These are phyloP conservation scores for Microdochium paspali DNA, from an alignment of 2,329 filamentous ascomycete species.

Conservation along the genomic window DNA sequence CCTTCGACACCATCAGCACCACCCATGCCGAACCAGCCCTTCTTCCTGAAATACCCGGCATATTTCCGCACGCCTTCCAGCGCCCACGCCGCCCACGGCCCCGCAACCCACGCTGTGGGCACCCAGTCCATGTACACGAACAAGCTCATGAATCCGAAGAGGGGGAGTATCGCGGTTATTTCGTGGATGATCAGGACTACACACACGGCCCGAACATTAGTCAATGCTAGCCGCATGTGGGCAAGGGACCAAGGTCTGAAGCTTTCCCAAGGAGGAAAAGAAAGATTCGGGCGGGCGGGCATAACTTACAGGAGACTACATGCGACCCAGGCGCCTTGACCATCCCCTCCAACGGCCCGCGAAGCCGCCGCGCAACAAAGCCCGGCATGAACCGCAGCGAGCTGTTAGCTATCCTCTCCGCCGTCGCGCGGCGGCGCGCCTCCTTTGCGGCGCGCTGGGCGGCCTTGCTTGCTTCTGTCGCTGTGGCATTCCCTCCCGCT, in stretches of 20 bases:
- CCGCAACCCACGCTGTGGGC: conserved; percentile 45
- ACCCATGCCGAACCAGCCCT: conserved; percentile 69
- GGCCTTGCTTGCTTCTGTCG: neutral
- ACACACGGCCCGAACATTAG: neutral
- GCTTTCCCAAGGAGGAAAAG: too few species aligned
- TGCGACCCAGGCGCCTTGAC: neutral
- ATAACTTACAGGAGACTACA: neutral
- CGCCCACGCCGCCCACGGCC: conserved; percentile 39
- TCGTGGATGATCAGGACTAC: conserved; percentile 87
- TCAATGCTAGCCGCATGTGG: neutral
- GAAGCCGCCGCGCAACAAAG: neutral
- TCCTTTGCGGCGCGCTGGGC: neutral
- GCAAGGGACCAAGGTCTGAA: neutral
- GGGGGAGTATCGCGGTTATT: conserved; percentile 73
- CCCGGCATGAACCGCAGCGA: neutral
- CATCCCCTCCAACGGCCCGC: neutral
- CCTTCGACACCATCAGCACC: conserved; percentile 19
- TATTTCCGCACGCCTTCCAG: conserved; percentile 62
- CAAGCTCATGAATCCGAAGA: conserved; percentile 61
- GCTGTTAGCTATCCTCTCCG: neutral
- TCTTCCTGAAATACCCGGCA: conserved; percentile 66
- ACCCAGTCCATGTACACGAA: conserved; percentile 78
- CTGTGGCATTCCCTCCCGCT: neutral
- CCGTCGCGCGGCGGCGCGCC: neutral
- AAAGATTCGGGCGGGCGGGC: neutral